Conservation (phyloP, 108 stramenopile species). For the Fragilariopsis cylindrus region DNA sequence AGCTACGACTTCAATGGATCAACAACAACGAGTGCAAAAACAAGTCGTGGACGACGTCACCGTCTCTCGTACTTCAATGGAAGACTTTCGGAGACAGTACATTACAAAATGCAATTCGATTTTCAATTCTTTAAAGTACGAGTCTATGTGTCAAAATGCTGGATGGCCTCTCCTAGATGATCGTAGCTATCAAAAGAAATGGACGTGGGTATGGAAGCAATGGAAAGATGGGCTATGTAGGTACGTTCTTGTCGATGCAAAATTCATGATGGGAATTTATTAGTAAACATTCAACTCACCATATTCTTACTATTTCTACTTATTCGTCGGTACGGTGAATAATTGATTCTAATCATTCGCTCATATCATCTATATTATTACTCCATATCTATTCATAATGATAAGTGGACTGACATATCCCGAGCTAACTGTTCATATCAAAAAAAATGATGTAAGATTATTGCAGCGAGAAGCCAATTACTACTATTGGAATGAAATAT, state of each 20-base stretch:
- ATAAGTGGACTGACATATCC: conserved; percentile 10
- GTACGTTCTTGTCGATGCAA: neutral
- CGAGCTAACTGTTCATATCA: conserved; percentile 1
- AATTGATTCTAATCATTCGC: neutral
- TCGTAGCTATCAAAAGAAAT: conserved; percentile 5
- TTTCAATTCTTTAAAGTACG: neutral
- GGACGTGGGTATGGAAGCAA: conserved; percentile 11
- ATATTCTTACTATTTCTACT: neutral
- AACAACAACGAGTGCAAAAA: neutral
- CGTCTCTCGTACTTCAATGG: neutral
- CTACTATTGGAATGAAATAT: conserved; percentile 4
- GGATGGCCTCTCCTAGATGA: conserved; percentile 11
- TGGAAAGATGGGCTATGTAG: conserved; percentile 13
- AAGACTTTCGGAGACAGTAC: conserved; percentile 12
- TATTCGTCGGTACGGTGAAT: too few relatives aligned
- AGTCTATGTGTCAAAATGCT: neutral
- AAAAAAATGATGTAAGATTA: neutral
- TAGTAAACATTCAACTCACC: too few relatives aligned
- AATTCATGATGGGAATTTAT: neutral
- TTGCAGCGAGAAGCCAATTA: conserved; percentile 8
- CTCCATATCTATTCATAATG: neutral
- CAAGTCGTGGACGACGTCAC: neutral
- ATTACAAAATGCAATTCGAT: neutral
- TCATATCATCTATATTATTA: neutral
- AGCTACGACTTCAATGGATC: neutral